Base-by-base conservation (phyloP, 2,329 filamentous ascomycete genomes). In the Arthroderma sp. region DNA sequence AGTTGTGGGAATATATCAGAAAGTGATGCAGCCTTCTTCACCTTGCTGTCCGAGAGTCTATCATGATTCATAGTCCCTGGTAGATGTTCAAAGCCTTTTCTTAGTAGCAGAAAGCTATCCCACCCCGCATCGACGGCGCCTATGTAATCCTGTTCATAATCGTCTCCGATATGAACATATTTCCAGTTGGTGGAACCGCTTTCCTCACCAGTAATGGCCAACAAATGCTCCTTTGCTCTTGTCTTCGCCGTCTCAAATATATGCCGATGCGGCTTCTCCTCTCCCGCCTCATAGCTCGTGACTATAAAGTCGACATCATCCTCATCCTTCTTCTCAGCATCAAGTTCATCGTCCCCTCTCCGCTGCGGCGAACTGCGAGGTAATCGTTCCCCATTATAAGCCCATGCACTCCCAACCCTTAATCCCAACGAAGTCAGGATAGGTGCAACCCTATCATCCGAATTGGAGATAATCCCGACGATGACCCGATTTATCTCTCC, bases 281-380 rank as follows among this genome's bases (percentile, higher is more conserved):
- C 54, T 5, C 61, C 66, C 3, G 65, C 66, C 42, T 68, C 65
- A 50, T 69, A 70, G 51, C 67, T 70, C 6, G 66, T 70, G 28
- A 68, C 58, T 0, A 70, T 53, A 40, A 70, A 57, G 44, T 70
- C 63, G 34, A 70, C 45, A 54, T 70, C 66, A 30, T 58, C 53
- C 1, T 43, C 31, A 2, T 33, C 6, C 6, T 15, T 34, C 47
- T 42, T 30, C 51, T 48, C 57, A 29, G 56, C 56, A 2, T 54
- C 55, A 5, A 37, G 29, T 34, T 38, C 28, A 30, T 9, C 30
- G 27, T 31, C 36, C 22, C 40, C 29, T 22, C 15, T 22, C 15
- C 15, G 28, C 2, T 50, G 57, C 2, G 61, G 41, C 10, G 5
- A 15, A 53, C 48, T 50, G 53, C 33, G 34, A 34, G 42, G 42